These are phyloP conservation scores for Salvia hispanica DNA, from an alignment of 257 asterid genomes.

Conservation along the genomic window DNA sequence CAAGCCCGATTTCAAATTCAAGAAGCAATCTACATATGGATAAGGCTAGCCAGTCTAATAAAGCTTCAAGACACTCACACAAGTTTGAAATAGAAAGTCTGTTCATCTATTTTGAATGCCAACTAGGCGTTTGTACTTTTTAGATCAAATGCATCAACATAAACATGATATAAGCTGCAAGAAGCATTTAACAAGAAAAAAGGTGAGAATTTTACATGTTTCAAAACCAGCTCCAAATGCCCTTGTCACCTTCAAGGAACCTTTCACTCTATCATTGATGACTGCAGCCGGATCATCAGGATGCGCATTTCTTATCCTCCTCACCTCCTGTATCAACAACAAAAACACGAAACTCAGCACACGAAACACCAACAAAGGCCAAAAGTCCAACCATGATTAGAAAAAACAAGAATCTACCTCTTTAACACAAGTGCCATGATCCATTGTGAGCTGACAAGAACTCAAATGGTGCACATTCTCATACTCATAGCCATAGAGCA, in stretches of 20 bases:
- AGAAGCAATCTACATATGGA: not conserved
- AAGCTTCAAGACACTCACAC: not conserved
- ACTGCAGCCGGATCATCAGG: slow-evolving; percentile 73
- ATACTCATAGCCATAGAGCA: slow-evolving; percentile 60
- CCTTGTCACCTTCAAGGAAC: slow-evolving; percentile 87
- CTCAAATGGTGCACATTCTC: slow-evolving; percentile 52
- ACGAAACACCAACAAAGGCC: slow-evolving; percentile 8
- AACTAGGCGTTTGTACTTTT: not conserved
- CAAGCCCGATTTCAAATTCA: not conserved
- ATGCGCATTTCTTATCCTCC: slow-evolving; percentile 71
- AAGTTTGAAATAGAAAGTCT: not conserved
- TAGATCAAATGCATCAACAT: not conserved
- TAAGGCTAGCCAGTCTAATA: not conserved
- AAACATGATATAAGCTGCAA: not conserved
- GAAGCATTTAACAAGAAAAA: not conserved
- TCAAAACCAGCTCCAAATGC: slow-evolving; percentile 99
- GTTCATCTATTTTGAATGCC: not conserved
- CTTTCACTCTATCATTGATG: slow-evolving; percentile 78
- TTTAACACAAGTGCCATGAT: slow-evolving; percentile 75
- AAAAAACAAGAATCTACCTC: slow-evolving; percentile 51
- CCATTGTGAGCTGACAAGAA: slow-evolving; percentile 78
- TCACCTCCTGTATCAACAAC: slow-evolving; percentile 60
- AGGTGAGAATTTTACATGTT: slow-evolving; percentile 54
- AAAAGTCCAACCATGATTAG: not conserved
- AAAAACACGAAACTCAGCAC: slow-evolving; percentile 18